Evolutionary conservation across 2,329 filamentous ascomycete species (phyloP), one percentile per base, ranked within the genome.

Genomic region (Emergomyces pasteurianus): DNA sequence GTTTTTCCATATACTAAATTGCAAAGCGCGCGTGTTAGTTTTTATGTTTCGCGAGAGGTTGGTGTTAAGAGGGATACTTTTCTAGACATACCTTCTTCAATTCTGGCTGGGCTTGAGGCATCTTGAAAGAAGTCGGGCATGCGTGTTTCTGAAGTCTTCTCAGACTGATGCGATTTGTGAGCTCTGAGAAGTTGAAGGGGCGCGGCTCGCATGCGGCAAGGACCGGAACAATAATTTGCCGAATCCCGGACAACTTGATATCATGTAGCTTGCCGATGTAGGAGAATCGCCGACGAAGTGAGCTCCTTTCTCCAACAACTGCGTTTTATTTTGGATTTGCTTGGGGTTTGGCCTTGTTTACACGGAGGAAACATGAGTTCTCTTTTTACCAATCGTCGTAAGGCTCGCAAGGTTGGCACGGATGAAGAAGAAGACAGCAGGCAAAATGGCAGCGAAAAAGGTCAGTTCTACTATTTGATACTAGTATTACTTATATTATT

Each of bases 81-180:
- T 43, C 1, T 21, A 7, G 43, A 72, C 73, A 62, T 78, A 95
- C 94, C 86, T 97, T 99, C 80, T 97, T 99, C 65, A 99, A 85
- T 81, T 99, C 95, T 70, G 94, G 94, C 79, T 97, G 94, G 75
- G 94, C 92, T 86, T 95, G 92, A 79, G 94, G 90, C 94, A 99
- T 99, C 67, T 81, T 88, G 79, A 63, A 62, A 58, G 50, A 53
- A 49, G 42, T 31, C 12, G n/a, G 40, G 55, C 40, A n/a, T 57
- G 55, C 18, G 16, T 38, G 21, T 46, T 34, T 12, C n/a, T 5
- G 31, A 46, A 1, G 26, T 31, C 36, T 26, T 23, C 26, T 57
- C 31, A 23, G 18, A n/a, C 26, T 31, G 55, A 31, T 57, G 52
- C 52, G 38, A 40, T 46, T 57, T 14, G 26, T 18, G 26, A 56